Base-by-base conservation (phyloP, 345 rosid species). In the Mallotus nudiflorus region DNA sequence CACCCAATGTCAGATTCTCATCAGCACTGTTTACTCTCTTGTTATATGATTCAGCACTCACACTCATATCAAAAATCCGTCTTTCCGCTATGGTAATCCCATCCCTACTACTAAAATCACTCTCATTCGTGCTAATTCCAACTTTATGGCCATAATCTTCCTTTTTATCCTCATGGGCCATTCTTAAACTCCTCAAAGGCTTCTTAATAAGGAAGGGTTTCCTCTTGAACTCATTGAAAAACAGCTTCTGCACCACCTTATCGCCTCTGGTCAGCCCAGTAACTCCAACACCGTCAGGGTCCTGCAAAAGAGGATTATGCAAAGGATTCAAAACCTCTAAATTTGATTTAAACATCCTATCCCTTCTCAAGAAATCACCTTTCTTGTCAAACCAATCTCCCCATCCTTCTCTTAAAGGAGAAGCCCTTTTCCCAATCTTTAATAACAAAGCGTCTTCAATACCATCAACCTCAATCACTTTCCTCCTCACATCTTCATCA, bases 381-480 rank as follows among this genome's bases (percentile, higher is more conserved):
- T 95, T 95, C 81, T 90, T 94, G 56, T 94, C 93, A 76, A 95
- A 92, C 97, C 99, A 92, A 66, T 87, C 97, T 0, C 98, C 97
- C 99, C 99, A 95, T 24, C 90, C 96, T 69, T 89, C 87, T 68
- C 98, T 85, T 72, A 95, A 73, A 1, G 95, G 89, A 1, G 93
- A 91, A 14, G 58, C 82, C 20, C 80, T 79, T 80, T 77, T 84
- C 35, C 88, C 88, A 1, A 49, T 51, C 75, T 90, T 95, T 75
- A 92, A 56, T 82, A 95, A 19, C 62, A 92, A 81, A 3, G 88
- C 93, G 51, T 92, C 98, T 67, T 92, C 98, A 35, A 92, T 75
- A 40, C 87, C 84, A 18, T 53, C 42, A 53, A 90, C 96, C 76
- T 82, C 87, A 16, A 68, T 84, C 71, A 90, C 73, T 80, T 95